Evolutionary conservation across 352 stramenopile species (phyloP), one percentile per base, ranked within the genome.

Genomic region (Hyaloperonospora arabidopsidis): DNA sequence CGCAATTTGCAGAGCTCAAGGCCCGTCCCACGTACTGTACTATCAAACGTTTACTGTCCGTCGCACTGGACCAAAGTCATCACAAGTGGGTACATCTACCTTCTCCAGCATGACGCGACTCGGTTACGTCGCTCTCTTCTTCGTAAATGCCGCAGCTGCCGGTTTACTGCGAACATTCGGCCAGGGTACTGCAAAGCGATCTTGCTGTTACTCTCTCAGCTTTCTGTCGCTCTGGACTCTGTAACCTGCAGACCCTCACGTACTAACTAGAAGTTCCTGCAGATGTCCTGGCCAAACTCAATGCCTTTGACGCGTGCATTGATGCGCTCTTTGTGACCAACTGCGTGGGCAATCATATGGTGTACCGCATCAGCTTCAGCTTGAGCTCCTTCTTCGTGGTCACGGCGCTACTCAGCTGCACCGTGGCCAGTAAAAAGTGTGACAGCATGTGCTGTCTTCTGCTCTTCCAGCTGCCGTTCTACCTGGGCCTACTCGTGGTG

Each of bases 301-400:
- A 57, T 44, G 57, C 81, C 25, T 83, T 86, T 52, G 49, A 63
- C 5, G 72, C 70, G n/a, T 90, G 79, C 52, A 62, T 67, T 6
- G 53, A 53, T 2, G 58, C 66, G 5, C 38, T 59, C 6, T 67
- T 73, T 21, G 57, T 59, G 3, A 65, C 50, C 14, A 61, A 75
- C 43, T 90, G 80, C 59, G 61, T 86, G 35, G 80, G 77, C 12
- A 90, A 88, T 56, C 80, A 90, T 57, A 44, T 87, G 12, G 75
- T 90, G 5, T 90, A 88, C 57, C 68, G 80, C 18, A 81, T 84
- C 59, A 88, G 77, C 70, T 87, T 88, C 51, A 83, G 70, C 36
- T 63, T 90, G 48, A 57, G 65, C 44, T 81, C 65, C 29, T 88
- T 88, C 68, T 90, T 87, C 53, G 29, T 72, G 14, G 18, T 84